Base-by-base conservation (phyloP, 495 filamentous ascomycete species). In the Aspergillus sclerotiicarbonarius region DNA sequence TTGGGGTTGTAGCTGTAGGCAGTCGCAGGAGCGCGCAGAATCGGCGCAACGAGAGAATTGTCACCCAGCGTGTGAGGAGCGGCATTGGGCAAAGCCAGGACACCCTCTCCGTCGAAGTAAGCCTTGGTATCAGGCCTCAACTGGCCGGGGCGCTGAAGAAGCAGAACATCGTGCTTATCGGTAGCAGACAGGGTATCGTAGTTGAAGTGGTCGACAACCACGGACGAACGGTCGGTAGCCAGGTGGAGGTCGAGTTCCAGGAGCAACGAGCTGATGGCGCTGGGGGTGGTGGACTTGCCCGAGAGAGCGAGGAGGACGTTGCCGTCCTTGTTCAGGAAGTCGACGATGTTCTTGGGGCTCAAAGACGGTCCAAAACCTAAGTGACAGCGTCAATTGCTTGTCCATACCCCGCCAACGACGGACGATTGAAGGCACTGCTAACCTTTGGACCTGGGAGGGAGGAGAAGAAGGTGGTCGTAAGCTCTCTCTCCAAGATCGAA, bases 1-100 rank as follows among this genome's bases (percentile, higher is more conserved):
- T 95, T 94, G 32, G 91, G 88, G 74, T 95, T 96, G 79, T 96
- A 97, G 66, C 83, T 88, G 76, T 98, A 98, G 63, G 92, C 87
- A 32, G 91, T 95, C 60, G 76, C 74, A 30, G 89, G 86, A 61
- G 91, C 93, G 60, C 84, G 83, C 52, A 98, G 75, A 62, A 98
- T 84, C 32, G 95, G 90, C 31, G 87, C 80, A 39, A 97, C 74
- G 1, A 96, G 84, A 5, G 84, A 80, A 64, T 82, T 85, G 55
- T 86, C 82, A 37, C 94, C 91, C 46, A 98, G 82, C 47, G 82
- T 84, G 65, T 95, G 91, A 61, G 90, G 92, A 25, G 89, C 83
- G 48, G 85, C 86, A 49, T 83, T 84, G 19, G 92, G 90, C 64
- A 96, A 85, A 29, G 92, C 94, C 67, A 98, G 75, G 35, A 88